Conservation (phyloP, 306 rosid species). For the Cercis canadensis region DNA sequence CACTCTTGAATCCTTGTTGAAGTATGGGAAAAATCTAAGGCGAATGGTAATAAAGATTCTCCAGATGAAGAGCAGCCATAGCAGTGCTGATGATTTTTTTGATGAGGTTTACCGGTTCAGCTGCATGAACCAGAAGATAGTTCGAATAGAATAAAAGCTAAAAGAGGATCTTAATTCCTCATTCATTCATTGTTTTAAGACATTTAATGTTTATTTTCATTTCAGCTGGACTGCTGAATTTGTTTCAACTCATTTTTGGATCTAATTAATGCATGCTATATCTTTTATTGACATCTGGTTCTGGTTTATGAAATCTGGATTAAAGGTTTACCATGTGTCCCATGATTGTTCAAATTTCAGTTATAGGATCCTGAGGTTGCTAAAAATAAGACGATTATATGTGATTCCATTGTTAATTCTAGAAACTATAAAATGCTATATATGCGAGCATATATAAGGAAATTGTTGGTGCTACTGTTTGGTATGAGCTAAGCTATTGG, state of each 20-base stretch:
- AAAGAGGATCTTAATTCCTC: neutral
- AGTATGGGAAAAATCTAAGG: constrained; percentile 73
- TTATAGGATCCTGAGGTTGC: no score
- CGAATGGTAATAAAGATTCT: constrained; percentile 81
- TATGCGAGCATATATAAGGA: no score
- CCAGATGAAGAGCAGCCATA: constrained; percentile 90
- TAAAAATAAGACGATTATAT: no score
- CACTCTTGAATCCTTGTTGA: constrained; percentile 84
- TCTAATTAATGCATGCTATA: no score
- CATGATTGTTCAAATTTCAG: no score
- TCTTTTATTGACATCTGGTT: no score
- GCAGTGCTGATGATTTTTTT: constrained; percentile 90
- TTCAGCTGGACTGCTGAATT: constrained; percentile 45
- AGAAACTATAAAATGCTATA: no score
- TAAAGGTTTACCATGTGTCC: no score
- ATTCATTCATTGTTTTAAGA: constrained; percentile 19
- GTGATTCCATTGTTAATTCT: no score
- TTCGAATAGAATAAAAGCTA: constrained; percentile 70
- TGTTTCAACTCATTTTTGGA: neutral
- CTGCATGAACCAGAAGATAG: constrained; percentile 59
- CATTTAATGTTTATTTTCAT: constrained; percentile 39
- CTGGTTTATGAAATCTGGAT: no score
- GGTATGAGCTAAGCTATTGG: constrained; percentile 69
- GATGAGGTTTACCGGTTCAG: constrained; percentile 87
- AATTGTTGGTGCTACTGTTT: constrained; percentile 7